phyloP scores from a whole-genome alignment of 306 rosid genomes.

The Quillaja saponaria region DNA sequence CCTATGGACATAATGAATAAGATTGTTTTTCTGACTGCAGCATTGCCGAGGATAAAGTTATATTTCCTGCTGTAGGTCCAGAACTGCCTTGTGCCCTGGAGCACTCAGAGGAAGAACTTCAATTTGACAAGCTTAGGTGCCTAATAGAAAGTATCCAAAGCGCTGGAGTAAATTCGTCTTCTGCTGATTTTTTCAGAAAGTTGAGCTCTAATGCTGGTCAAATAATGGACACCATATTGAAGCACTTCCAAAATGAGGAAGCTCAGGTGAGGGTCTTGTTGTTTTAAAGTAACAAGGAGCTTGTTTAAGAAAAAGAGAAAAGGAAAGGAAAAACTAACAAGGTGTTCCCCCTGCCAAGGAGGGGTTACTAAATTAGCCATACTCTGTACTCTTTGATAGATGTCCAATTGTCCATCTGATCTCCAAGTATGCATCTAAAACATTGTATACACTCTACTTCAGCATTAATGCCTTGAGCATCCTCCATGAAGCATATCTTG shows the following conservation, averaged over 20 bases:
- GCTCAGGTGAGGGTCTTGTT: constrained; percentile 27
- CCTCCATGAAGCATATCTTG: constrained; percentile 19
- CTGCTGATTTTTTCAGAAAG: constrained; percentile 21
- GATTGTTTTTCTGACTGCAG: too few relatives aligned
- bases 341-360: too few relatives aligned
- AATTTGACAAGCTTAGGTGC: constrained; percentile 33
- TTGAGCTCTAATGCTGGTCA: constrained; percentile 29
- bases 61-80: constrained; percentile 35
- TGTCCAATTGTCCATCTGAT: constrained; percentile 16
- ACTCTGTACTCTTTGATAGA: neutral
- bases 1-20: too few relatives aligned
- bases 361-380: neutral
- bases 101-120: constrained; percentile 30
- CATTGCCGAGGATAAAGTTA: constrained; percentile 39
- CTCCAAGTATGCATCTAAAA: neutral
- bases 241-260: constrained; percentile 34
- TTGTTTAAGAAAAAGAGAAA: too few relatives aligned
- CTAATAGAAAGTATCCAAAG: constrained; percentile 35
- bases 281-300: constrained; percentile 11
- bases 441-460: constrained; percentile 1
- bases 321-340: too few relatives aligned
- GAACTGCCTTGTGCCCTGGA: constrained; percentile 29
- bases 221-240: constrained; percentile 28
- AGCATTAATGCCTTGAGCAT: constrained; percentile 2
- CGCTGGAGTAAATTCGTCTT: constrained; percentile 19